Base-by-base conservation (phyloP, 1,284 basidiomycete genomes). In the Pyrrhoderma lamaoense region DNA sequence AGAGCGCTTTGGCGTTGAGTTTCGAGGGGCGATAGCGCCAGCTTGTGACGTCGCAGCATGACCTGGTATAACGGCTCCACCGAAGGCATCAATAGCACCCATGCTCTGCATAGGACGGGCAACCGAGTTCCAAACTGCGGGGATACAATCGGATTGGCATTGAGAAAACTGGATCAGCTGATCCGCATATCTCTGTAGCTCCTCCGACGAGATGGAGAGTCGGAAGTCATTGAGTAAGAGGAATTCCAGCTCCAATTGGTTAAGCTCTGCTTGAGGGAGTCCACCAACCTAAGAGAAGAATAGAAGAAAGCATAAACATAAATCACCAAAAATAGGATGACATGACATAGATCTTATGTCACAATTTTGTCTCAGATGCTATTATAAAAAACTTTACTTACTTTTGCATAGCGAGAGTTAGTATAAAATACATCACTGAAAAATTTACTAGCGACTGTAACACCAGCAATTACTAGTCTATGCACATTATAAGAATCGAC, bases 351-450 rank as follows among this genome's bases (percentile, higher is more conserved):
- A 31, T 5, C 27, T 31, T 31, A 31, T 31, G 27, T 31, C 27
- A 31, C 11, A 11, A 5, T 11, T 31, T 31, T 31, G 27, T 31
- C 27, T 31, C 27, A 31, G 27, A 31, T 31, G n/a, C n/a, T n/a
- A n/a, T n/a, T n/a, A n/a, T 31, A 11, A 31, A 31, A 11, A 49
- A 73, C 82, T n/a, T n/a, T n/a, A n/a, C n/a, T 49, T 56, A 94
- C 93, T 80, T 98, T 99, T 53, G 95, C 95, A 65, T 99, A 99
- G 35, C 95, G 78, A 25, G 94, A 97, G 64, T 99, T 99, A n/a
- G 95, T 98, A 70, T 99, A 98, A 64, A 99, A 99, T 8, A 99
- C 93, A 66, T 99, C 95, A 55, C 89, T 93, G 67, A 98, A 98
- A 67, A 99, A 99, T 68, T 99, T 99, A 73, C 89, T 93, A 16